Base-by-base conservation (phyloP, 805 yeast species). In the Suhomyces xylopsoci region DNA sequence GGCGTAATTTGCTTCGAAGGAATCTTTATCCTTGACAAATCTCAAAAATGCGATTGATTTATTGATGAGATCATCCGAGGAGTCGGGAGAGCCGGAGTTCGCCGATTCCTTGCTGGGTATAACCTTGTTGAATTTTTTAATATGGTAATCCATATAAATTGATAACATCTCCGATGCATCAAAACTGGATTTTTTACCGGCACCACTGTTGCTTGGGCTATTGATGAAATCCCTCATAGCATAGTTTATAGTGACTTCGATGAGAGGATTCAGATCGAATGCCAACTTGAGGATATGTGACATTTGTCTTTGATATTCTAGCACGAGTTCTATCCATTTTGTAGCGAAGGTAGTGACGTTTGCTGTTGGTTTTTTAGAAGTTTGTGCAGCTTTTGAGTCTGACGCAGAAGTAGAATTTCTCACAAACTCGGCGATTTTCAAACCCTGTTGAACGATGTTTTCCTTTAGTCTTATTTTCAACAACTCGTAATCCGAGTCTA, bases 1-100 rank as follows among this genome's bases (percentile, higher is more conserved):
- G 60, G 90, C 90, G 67, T 90, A 91, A 55, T 87, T 84, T 42
- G 82, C 86, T 63, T 90, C 96, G 70, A 91, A 92, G 24, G 88
- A 73, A 68, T 91, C 97, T 62, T 90, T 92, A 60, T 92, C 97
- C 54, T 82, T 78, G 45, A 91, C 76, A 62, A 82, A 84, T 52
- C 85, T 74, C 61, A 91, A 83, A 30, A 92, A 78, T 20, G 77
- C 68, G 10, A 88, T 77, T 0, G 90, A 81, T 25, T 79, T 78
- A 44, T 74, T 75, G 51, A 90, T 69, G 8, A 81, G 66, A 7
- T 59, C 74, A 58, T 71, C 74, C 3, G 65, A 58, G 28, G 57
- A 62, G 50, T 65, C 58, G 7, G 55, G 34, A 3, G 55, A 43
- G 15, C 30, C 60, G 5, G 61, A 45, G 19, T 53, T 56, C 4